Evolutionary conservation across 768 basidiomycete species (phyloP), one percentile per base, ranked within the genome.

Genomic region (Lyophyllum atratum): DNA sequence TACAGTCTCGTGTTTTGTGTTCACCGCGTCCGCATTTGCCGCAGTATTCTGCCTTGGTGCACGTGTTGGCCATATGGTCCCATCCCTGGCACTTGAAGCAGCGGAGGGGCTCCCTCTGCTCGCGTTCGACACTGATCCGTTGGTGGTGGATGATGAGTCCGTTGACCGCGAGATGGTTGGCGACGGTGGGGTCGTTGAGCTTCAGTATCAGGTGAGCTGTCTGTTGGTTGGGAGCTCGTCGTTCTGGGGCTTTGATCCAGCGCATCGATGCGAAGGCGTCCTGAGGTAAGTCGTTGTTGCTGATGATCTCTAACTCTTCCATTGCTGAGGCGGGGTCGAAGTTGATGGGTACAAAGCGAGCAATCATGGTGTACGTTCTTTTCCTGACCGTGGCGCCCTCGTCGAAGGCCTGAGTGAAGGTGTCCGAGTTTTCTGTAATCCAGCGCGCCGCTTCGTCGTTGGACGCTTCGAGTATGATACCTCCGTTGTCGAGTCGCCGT

Each of bases 71-170:
- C 0, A 63, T n/a, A 46, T 68, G 67, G 11, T 56, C 54, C 25
- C 37, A 66, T 12, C 52, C 56, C 10, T 68, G 65, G 52, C 67
- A 68, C 37, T 68, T 68, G 34, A 63, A 58, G 51, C 64, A 68
- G 21, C 59, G 22, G 2, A 47, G 24, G 7, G 45, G 45, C 17
- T 47, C 45, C 7, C 10, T 47, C 14, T 28, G 25, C 5, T 47
- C 25, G 24, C 25, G 12, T 47, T 24, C 45, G 6, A 28, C 25
- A 14, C 2, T 47, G 24, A 47, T 9, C 2, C 15, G 8, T 47
- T 47, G 25, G 3, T 26, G 17, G 45, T 47, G 25, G 7, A 47
- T 47, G 25, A 6, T 26, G 14, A 47, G 3, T 11, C 45, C 45
- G 9, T 47, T 4, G 8, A 47, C 45, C 11, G 28, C 4, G 6